phyloP scores from a whole-genome alignment of 305 asterid genomes.

The Striga hermonthica region DNA sequence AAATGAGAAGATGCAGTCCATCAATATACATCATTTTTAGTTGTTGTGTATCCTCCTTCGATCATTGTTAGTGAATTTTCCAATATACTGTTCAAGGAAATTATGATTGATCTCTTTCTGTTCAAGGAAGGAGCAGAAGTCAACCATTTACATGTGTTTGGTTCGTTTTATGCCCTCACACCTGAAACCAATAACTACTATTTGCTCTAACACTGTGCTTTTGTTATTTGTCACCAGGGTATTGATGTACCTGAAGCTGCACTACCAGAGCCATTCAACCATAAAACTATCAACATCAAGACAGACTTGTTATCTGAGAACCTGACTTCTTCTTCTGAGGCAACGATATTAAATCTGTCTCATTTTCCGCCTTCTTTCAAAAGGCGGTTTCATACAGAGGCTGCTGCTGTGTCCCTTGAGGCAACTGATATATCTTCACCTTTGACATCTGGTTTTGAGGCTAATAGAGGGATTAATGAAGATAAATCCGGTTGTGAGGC shows the following conservation, averaged over 20 bases:
- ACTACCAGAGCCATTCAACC: constrained; percentile 62
- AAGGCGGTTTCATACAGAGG: constrained; percentile 40
- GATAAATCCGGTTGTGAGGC: constrained; percentile 32
- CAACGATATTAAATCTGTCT: constrained; percentile 42
- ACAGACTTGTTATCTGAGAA: constrained; percentile 34
- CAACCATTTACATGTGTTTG: not conserved
- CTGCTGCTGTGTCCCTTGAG: constrained; percentile 37
- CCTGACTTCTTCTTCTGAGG: constrained; percentile 38
- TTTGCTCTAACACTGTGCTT: constrained; percentile 25
- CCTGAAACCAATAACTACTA: not conserved
- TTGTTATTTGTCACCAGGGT: constrained; percentile 43
- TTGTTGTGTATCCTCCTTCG: constrained; percentile 1
- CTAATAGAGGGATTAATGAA: not conserved
- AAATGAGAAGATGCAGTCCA: constrained; percentile 5
- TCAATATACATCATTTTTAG: not conserved
- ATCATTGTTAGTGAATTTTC: not conserved
- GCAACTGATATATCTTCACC: constrained; percentile 38
- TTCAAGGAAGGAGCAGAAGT: constrained; percentile 17
- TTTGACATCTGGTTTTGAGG: constrained; percentile 29
- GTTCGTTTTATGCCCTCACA: constrained; percentile 11
- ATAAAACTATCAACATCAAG: constrained; percentile 32
- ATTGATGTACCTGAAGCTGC: constrained; percentile 71
- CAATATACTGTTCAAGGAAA: too few relatives aligned
- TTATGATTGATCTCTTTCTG: constrained; percentile 6
- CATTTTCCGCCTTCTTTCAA: constrained; percentile 55